These are phyloP conservation scores for Quercus wislizeni DNA, from an alignment of 306 rosid species.

Conservation along the genomic window DNA sequence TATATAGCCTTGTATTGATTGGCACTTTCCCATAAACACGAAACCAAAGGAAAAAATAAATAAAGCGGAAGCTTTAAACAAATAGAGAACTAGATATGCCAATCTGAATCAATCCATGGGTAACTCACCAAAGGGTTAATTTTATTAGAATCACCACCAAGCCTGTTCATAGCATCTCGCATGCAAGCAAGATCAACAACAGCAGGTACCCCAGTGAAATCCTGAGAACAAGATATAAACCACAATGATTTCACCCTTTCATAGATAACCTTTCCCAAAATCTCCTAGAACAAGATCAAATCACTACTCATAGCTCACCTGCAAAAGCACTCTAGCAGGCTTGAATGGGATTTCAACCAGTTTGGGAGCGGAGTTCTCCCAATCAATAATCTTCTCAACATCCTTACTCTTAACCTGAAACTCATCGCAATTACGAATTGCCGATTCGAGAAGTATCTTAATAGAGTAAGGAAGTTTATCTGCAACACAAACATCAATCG, in stretches of 20 bases:
- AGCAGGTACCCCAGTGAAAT: slow-evolving; percentile 96
- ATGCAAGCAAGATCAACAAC: slow-evolving; percentile 98
- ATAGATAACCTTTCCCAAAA: background rate
- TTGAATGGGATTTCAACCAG: slow-evolving; percentile 94
- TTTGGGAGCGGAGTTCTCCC: slow-evolving; percentile 82
- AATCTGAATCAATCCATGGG: slow-evolving; percentile 4
- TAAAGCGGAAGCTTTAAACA: background rate
- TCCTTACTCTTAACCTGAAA: slow-evolving; percentile 80
- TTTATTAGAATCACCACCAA: slow-evolving; percentile 88
- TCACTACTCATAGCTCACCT: slow-evolving; percentile 44
- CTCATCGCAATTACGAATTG: slow-evolving; percentile 95
- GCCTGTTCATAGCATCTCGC: slow-evolving; percentile 96
- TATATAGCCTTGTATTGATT: background rate
- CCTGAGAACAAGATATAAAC: slow-evolving; percentile 47
- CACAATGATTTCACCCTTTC: slow-evolving; percentile 11
- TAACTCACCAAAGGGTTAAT: slow-evolving; percentile 89
- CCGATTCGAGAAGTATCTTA: slow-evolving; percentile 90
- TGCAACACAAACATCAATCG: slow-evolving; percentile 30
- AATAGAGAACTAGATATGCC: background rate
- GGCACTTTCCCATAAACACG: background rate
- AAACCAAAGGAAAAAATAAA: background rate
- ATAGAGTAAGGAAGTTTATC: slow-evolving; percentile 91
- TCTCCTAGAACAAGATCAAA: background rate
- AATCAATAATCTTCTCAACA: slow-evolving; percentile 85
- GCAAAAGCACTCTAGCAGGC: slow-evolving; percentile 95